These are phyloP conservation scores for Parachaetomium inaequale DNA, from an alignment of 495 filamentous ascomycete genomes.

Conservation along the genomic window DNA sequence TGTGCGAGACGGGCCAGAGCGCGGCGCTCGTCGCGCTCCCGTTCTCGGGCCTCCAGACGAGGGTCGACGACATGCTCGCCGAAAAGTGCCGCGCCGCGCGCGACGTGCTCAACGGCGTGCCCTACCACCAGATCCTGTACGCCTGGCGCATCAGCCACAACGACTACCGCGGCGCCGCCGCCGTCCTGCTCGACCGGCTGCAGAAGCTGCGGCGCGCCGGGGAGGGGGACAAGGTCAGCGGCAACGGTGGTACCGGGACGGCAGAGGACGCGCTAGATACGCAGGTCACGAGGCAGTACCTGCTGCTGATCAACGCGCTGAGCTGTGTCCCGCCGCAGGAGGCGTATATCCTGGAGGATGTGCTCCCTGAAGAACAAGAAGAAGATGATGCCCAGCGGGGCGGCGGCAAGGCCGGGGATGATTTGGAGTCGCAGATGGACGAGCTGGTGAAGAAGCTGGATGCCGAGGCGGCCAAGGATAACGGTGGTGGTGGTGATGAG, in stretches of 20 bases:
- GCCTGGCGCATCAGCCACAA: constrained; percentile 78
- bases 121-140: constrained; percentile 80
- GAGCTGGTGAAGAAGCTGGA: constrained; percentile 26
- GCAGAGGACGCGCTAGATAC: constrained; percentile 53
- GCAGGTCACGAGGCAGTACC: constrained; percentile 63
- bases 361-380: constrained; percentile 34
- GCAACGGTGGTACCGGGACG: constrained; percentile 45
- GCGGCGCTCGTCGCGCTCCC: constrained; percentile 69
- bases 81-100: constrained; percentile 57
- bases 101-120: constrained; percentile 56
- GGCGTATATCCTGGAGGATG: constrained; percentile 61
- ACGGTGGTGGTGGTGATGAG: not conserved
- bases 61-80: constrained; percentile 72
- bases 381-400: constrained; percentile 15
- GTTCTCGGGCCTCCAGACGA: constrained; percentile 67
- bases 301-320: constrained; percentile 84
- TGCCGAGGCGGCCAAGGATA: constrained; percentile 1
- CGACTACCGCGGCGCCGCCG: constrained; percentile 85
- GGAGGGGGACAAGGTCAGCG: constrained; percentile 44
- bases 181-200: constrained; percentile 63
- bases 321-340: constrained; percentile 77
- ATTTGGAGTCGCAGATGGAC: constrained; percentile 26
- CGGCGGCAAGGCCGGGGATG: constrained; percentile 16
- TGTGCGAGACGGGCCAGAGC: constrained; percentile 64
- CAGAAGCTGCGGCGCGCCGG: constrained; percentile 48